Conservation (phyloP, 164 flowering plant species). For the Tetrastigma voinierianum region DNA sequence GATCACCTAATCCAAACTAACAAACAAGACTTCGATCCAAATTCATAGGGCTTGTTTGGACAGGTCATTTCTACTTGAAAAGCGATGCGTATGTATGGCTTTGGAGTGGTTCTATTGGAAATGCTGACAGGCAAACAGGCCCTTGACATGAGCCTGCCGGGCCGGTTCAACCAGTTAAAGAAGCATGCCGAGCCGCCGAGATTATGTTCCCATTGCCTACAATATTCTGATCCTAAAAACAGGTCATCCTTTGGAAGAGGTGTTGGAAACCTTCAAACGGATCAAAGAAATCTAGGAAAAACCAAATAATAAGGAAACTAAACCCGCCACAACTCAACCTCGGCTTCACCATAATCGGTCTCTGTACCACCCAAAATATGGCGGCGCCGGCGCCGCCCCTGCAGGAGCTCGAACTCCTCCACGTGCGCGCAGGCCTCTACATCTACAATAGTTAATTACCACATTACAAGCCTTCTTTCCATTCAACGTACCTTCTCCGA, state of each 20-base stretch:
- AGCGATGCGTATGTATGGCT: slow-evolving; percentile 24
- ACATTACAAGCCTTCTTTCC: too few relatives aligned
- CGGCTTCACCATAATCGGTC: background rate
- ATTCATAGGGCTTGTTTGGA: background rate
- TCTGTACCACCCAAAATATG: slow-evolving; percentile 1
- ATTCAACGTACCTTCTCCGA: too few relatives aligned
- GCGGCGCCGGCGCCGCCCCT: background rate
- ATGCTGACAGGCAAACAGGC: slow-evolving; percentile 26
- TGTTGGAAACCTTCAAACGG: slow-evolving; percentile 10
- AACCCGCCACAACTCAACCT: background rate
- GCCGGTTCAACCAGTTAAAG: slow-evolving; percentile 16
- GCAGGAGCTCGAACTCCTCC: too few relatives aligned
- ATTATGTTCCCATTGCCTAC: slow-evolving; percentile 19
- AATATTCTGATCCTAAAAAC: slow-evolving; percentile 18
- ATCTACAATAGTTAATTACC: too few relatives aligned
- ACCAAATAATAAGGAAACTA: slow-evolving; percentile 11
- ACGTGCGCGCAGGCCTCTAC: too few relatives aligned
- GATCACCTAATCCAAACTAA: too few relatives aligned
- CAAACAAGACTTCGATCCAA: too few relatives aligned
- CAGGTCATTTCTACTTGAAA: slow-evolving; percentile 18
- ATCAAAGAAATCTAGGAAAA: slow-evolving; percentile 29
- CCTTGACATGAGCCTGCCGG: slow-evolving; percentile 22
- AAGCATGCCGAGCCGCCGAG: slow-evolving; percentile 11
- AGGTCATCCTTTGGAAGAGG: slow-evolving; percentile 31
- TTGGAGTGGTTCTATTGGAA: slow-evolving; percentile 24